Evolutionary conservation across 805 yeast species (phyloP), one percentile per base, ranked within the genome.

Genomic region (Pichia californica): DNA sequence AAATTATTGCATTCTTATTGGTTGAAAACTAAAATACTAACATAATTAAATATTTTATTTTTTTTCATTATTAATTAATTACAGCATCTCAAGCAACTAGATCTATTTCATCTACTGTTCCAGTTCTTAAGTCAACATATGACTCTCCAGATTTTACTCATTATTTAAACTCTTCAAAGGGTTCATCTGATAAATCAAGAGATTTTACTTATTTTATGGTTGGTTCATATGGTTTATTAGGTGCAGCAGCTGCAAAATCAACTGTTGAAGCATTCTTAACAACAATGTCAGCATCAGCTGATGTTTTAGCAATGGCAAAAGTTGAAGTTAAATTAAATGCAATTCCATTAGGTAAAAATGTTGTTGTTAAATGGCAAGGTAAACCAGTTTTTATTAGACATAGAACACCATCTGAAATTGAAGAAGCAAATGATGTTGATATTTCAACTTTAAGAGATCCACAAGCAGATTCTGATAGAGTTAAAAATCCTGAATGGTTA

Each of bases 351-450:
- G 98, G 98, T 70, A 91, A 91, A 77, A 93, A 93, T 70, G 94
- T 93, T 53, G 87, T 93, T 62, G 95, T 93, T 57, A 93, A 93
- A 73, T 93, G 99, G 99, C 96, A 94, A 73, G 99, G 99, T 73
- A 93, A 93, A 77, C 99, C 99, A 54, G 96, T 93, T 54, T 93
- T 93, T 73, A 88, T 93, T 68, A 91, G 99, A 79, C 99, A 93
- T 79, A 85, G 99, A 80, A 89, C 99, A 36, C 70, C 77, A 36
- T 79, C 74, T 49, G 99, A 93, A 76, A 89, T 93, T 56, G 87
- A 78, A 40, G 99, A 93, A 75, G 99, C 99, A 53, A 86, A 88
- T 69, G 60, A 66, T 15, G 86, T 88, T 52, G 91, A 91, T 57
- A 66, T 93, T 50, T 58, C 80, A 26, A 36, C 76, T 33, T 79